A percentile compares a stretch with the other conserved stretches of the same genome.
phyloP scores from a whole-genome alignment of 108 stramenopile species.

The Cyclostephanos invisitatus region DNA sequence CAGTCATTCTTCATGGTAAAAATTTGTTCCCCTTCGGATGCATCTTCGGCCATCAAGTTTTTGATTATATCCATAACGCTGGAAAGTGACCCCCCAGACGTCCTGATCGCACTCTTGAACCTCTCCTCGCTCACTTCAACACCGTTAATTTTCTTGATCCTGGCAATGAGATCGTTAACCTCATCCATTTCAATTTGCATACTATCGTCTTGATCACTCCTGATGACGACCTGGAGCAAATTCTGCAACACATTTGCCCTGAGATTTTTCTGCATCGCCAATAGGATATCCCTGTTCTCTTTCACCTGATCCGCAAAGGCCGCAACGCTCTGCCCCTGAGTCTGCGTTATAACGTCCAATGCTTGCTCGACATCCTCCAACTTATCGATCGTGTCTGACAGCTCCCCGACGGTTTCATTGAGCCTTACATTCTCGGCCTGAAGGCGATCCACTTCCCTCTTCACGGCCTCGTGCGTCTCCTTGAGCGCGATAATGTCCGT shows the following conservation, averaged over 20 bases:
- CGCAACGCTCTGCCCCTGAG: conserved; percentile 62
- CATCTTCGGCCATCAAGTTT: conserved; percentile 60
- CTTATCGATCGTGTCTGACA: conserved; percentile 57
- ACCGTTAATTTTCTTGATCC: conserved; percentile 63
- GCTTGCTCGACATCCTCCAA: conserved; percentile 71
- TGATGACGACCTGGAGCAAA: conserved; percentile 63
- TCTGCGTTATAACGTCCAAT: conserved; percentile 64
- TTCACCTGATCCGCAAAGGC: conserved; percentile 68
- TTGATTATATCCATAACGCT: conserved; percentile 70
- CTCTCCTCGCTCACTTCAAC: conserved; percentile 54
- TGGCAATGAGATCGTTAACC: conserved; percentile 49
- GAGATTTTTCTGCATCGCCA: conserved; percentile 61
- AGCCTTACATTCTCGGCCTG: conserved; percentile 58
- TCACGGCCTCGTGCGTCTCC: conserved; percentile 59
- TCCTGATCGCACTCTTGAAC: conserved; percentile 52
- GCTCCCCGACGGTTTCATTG: conserved; percentile 56
- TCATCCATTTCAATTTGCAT: conserved; percentile 63
- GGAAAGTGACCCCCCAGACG: conserved; percentile 46
- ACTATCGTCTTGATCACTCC: conserved; percentile 61
- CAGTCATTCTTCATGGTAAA: conserved; percentile 53
- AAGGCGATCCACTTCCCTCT: conserved; percentile 62
- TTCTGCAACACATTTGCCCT: conserved; percentile 70
- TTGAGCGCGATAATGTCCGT: conserved; percentile 70
- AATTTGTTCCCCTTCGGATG: conserved; percentile 48
- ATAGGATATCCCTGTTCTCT: conserved; percentile 61